A percentile compares a stretch with the other conserved stretches of the same genome.
phyloP scores from a whole-genome alignment of 805 yeast genomes.

The Teunomyces aglyptinius region DNA sequence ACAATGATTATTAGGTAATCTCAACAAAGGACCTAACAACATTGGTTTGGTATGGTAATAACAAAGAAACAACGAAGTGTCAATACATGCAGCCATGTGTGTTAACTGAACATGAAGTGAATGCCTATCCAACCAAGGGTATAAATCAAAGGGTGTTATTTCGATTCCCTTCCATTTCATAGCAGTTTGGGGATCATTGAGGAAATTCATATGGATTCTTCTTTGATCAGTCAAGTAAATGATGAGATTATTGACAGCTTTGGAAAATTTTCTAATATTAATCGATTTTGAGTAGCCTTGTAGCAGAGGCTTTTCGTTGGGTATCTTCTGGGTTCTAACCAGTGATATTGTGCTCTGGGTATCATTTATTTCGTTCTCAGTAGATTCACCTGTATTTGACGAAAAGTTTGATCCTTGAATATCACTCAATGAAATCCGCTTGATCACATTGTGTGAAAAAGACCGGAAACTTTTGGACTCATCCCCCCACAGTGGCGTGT shows the following conservation, averaged over 20 bases:
- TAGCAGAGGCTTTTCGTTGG: neutral
- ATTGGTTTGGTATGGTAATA: conserved; percentile 68
- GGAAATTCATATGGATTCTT: conserved; percentile 43
- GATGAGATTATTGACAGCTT: conserved; percentile 42
- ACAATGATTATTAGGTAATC: conserved; percentile 72
- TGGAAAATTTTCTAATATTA: conserved; percentile 26
- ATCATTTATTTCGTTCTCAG: conserved; percentile 11
- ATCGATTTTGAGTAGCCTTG: conserved; percentile 17
- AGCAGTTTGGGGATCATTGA: conserved; percentile 25
- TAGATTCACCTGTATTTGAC: conserved; percentile 14
- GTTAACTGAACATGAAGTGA: conserved; percentile 21
- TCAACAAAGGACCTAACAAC: conserved; percentile 76
- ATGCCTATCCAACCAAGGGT: conserved; percentile 25
- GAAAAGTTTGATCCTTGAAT: conserved; percentile 10
- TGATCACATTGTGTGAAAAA: conserved; percentile 15
- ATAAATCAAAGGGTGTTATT: conserved; percentile 43
- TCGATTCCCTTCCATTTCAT: conserved; percentile 47
- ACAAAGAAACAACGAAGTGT: conserved; percentile 74
- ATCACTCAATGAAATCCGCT: conserved; percentile 20
- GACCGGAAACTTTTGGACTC: conserved; percentile 13
- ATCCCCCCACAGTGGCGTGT: conserved; percentile 5
- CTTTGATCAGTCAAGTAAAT: conserved; percentile 53
- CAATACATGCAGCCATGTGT: conserved; percentile 52
- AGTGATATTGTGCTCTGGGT: neutral
- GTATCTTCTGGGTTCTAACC: neutral